Conservation (phyloP, 2,329 filamentous ascomycete species). For the Coniochaeta sp. region DNA sequence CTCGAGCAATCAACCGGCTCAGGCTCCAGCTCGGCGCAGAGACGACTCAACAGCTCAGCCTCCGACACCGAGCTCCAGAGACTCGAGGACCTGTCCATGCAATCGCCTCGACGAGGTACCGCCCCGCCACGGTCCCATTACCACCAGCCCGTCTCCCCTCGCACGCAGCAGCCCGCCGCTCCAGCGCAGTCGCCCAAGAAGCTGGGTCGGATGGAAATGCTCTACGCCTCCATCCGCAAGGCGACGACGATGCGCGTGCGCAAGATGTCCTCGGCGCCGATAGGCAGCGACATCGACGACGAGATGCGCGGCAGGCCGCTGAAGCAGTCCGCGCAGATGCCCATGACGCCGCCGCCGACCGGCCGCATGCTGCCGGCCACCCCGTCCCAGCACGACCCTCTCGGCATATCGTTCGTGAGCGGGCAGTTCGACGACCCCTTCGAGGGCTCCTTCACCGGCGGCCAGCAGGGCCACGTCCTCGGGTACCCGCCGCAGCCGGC, state of each 20-base stretch:
- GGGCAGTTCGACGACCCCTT: constrained; percentile 20
- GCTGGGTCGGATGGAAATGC: constrained; percentile 17
- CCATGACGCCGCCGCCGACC: constrained; percentile 12
- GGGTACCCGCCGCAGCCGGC: constrained; percentile 7
- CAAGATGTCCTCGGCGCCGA: not conserved
- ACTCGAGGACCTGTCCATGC: constrained; percentile 23
- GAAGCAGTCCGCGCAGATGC: not conserved
- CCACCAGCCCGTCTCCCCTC: constrained; percentile 11
- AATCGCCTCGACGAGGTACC: constrained; percentile 15
- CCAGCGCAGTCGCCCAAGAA: constrained; percentile 14
- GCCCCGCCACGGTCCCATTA: not conserved
- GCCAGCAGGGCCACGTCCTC: constrained; percentile 9
- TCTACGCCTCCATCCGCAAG: constrained; percentile 22
- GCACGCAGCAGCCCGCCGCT: not conserved
- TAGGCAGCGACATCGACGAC: constrained; percentile 3
- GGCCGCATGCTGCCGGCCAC: constrained; percentile 7
- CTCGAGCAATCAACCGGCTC: not conserved
- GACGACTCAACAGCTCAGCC: constrained; percentile 12
- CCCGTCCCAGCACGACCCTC: constrained; percentile 2
- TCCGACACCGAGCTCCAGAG: constrained; percentile 22
- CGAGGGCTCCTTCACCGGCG: not conserved
- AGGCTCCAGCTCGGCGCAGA: not conserved
- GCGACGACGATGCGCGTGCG: constrained; percentile 11
- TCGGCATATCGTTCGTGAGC: constrained; percentile 11
- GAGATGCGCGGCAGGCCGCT: not conserved